phyloP scores from a whole-genome alignment of 1,139 yeast species.

The Debaryomyces subglobosus region DNA sequence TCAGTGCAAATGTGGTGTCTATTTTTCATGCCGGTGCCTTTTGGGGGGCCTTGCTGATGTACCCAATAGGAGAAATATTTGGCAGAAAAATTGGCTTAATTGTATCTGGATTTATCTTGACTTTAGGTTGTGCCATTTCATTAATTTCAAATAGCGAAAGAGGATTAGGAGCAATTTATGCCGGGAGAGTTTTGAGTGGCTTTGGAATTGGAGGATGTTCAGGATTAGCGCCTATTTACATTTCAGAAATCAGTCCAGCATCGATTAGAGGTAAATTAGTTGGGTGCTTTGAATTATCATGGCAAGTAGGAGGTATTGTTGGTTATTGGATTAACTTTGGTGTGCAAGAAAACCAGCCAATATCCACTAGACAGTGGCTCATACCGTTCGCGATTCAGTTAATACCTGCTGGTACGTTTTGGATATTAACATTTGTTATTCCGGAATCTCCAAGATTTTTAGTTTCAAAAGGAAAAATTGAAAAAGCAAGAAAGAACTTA shows the following conservation, averaged over 20 bases:
- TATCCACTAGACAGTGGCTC: constrained; percentile 32
- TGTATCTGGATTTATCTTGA: constrained; percentile 36
- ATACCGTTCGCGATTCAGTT: constrained; percentile 45
- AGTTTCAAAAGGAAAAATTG: constrained; percentile 35
- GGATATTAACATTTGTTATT: constrained; percentile 40
- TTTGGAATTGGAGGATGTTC: constrained; percentile 40
- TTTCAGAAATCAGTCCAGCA: constrained; percentile 36
- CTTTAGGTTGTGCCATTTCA: constrained; percentile 48
- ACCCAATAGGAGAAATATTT: constrained; percentile 31
- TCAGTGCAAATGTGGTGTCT: constrained; percentile 34
- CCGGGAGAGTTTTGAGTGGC: constrained; percentile 40
- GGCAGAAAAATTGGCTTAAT: constrained; percentile 32
- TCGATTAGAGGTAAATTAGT: constrained; percentile 42
- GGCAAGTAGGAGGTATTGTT: constrained; percentile 53
- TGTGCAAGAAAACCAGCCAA: constrained; percentile 25
- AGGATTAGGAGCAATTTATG: constrained; percentile 40
- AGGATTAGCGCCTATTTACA: constrained; percentile 36
- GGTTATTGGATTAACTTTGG: constrained; percentile 41
- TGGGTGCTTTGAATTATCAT: constrained; percentile 52
- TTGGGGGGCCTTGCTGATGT: constrained; percentile 32
- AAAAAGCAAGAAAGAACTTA: constrained; percentile 36
- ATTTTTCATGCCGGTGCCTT: constrained; percentile 42
- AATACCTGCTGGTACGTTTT: constrained; percentile 45
- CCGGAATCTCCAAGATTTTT: constrained; percentile 55
- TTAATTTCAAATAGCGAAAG: constrained; percentile 23